phyloP scores from a whole-genome alignment of 352 stramenopile species.

The Pythium diclinum region DNA sequence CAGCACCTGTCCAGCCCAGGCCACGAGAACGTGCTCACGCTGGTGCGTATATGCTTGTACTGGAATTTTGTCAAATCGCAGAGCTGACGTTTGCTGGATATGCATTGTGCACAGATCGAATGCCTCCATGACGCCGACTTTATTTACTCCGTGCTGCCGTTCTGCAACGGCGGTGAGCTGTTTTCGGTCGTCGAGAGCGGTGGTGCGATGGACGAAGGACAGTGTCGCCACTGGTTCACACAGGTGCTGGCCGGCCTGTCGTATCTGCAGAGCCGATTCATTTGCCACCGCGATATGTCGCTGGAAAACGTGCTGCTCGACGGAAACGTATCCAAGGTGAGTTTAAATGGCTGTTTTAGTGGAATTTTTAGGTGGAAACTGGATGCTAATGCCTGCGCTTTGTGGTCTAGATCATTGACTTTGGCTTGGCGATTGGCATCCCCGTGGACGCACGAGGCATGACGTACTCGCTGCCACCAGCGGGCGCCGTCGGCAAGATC shows the following conservation, averaged over 20 bases:
- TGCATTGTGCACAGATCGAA: slow-evolving; percentile 61
- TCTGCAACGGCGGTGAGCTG: slow-evolving; percentile 81
- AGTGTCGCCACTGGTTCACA: slow-evolving; percentile 82
- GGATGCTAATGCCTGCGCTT: not conserved
- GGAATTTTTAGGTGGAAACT: not conserved
- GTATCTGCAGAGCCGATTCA: slow-evolving; percentile 81
- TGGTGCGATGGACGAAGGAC: slow-evolving; percentile 69
- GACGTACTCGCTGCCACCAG: slow-evolving; percentile 80
- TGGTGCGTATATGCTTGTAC: no score
- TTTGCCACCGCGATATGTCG: slow-evolving; percentile 88
- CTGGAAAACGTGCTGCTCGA: slow-evolving; percentile 85
- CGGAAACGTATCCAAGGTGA: slow-evolving; percentile 78
- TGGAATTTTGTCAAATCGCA: no score
- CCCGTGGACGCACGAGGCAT: slow-evolving; percentile 80
- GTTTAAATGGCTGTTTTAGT: not conserved
- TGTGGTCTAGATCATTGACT: slow-evolving; percentile 75
- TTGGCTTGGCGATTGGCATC: slow-evolving; percentile 82
- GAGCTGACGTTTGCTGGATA: not conserved
- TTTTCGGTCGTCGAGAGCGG: slow-evolving; percentile 83
- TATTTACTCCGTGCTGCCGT: slow-evolving; percentile 83
- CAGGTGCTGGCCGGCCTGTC: slow-evolving; percentile 77
- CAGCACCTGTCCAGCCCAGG: slow-evolving; percentile 78
- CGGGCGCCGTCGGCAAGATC: slow-evolving; percentile 83
- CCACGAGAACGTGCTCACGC: slow-evolving; percentile 78
- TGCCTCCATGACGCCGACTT: slow-evolving; percentile 82